Percentiles rank a stretch among this genome's conserved stretches.
Conservation (phyloP, 2,329 filamentous ascomycete genomes). For the Colletotrichum trifolii region DNA sequence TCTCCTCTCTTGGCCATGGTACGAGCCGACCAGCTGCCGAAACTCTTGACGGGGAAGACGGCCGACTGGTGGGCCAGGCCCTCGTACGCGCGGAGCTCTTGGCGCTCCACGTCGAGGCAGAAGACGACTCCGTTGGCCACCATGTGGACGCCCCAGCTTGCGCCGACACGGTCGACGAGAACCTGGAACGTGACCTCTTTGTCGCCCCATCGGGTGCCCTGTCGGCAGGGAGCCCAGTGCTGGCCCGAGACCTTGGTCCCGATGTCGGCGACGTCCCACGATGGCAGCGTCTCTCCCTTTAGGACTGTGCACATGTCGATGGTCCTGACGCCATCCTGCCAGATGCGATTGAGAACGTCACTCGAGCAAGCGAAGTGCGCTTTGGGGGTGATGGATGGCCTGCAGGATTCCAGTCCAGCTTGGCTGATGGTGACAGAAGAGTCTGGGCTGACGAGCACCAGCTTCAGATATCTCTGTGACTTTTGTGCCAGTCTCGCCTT, state of each 20-base stretch:
- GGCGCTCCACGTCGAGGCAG: slow-evolving; percentile 17
- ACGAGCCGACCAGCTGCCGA: slow-evolving; percentile 20
- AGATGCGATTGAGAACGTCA: slow-evolving; percentile 24
- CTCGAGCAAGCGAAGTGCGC: slow-evolving; percentile 17
- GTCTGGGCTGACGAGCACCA: slow-evolving; percentile 4
- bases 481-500: slow-evolving; percentile 4
- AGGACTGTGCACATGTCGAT: slow-evolving; percentile 27
- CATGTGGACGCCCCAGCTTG: slow-evolving; percentile 35
- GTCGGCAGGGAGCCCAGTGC: slow-evolving; percentile 33
- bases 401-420: background rate
- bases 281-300: slow-evolving; percentile 16
- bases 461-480: slow-evolving; percentile 18
- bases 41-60: slow-evolving; percentile 17
- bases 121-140: slow-evolving; percentile 33
- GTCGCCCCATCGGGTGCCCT: slow-evolving; percentile 24
- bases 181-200: slow-evolving; percentile 12
- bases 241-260: slow-evolving; percentile 20
- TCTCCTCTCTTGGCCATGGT: background rate
- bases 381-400: background rate
- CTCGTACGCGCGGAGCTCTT: slow-evolving; percentile 18
- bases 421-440: slow-evolving; percentile 4
- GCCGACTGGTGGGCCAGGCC: slow-evolving; percentile 21
- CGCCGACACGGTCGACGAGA: slow-evolving; percentile 13
- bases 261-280: slow-evolving; percentile 21
- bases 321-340: slow-evolving; percentile 22